Conservation (phyloP, 306 rosid species). For the Carpinus viminea region DNA sequence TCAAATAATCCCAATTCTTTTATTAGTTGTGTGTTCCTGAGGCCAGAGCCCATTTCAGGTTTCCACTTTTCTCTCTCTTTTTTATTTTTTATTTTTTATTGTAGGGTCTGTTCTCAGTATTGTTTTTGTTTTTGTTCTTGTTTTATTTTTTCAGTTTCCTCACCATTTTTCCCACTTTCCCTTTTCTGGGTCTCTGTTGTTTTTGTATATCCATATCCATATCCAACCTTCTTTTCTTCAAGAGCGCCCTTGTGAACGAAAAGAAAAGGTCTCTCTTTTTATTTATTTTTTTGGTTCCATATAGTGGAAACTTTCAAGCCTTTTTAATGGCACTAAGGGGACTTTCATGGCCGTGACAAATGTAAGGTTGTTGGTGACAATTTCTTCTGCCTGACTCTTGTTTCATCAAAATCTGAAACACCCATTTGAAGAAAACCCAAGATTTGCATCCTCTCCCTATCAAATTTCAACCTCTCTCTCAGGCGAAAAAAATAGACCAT, state of each 20-base stretch:
- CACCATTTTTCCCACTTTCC: neutral
- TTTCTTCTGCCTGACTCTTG: slow-evolving; percentile 18
- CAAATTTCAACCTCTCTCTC: slow-evolving; percentile 31
- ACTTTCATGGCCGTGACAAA: slow-evolving; percentile 30
- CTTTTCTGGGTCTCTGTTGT: slow-evolving; percentile 19
- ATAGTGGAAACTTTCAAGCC: slow-evolving; percentile 24
- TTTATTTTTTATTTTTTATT: neutral
- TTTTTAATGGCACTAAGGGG: slow-evolving; percentile 23
- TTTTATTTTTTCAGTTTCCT: neutral
- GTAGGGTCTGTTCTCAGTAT: slow-evolving; percentile 29
- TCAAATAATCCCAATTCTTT: slow-evolving; percentile 13
- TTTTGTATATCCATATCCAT: slow-evolving; percentile 5
- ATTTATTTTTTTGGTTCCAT: slow-evolving; percentile 22
- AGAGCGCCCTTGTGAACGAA: slow-evolving; percentile 25
- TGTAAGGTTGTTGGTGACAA: slow-evolving; percentile 16
- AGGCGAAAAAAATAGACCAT: slow-evolving; percentile 40
- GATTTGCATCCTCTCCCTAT: slow-evolving; percentile 20
- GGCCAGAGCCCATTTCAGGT: slow-evolving; percentile 32
- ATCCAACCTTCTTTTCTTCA: slow-evolving; percentile 3
- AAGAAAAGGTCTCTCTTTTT: neutral
- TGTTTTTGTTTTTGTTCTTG: slow-evolving; percentile 19
- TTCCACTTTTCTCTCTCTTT: slow-evolving; percentile 19
- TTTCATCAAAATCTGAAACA: slow-evolving; percentile 32
- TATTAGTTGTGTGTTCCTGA: slow-evolving; percentile 31
- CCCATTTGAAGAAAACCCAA: slow-evolving; percentile 21